A percentile compares a stretch with the other conserved stretches of the same genome.
Evolutionary conservation across 306 rosid genomes (phyloP).

Genomic region (Mimosa bimucronata): DNA sequence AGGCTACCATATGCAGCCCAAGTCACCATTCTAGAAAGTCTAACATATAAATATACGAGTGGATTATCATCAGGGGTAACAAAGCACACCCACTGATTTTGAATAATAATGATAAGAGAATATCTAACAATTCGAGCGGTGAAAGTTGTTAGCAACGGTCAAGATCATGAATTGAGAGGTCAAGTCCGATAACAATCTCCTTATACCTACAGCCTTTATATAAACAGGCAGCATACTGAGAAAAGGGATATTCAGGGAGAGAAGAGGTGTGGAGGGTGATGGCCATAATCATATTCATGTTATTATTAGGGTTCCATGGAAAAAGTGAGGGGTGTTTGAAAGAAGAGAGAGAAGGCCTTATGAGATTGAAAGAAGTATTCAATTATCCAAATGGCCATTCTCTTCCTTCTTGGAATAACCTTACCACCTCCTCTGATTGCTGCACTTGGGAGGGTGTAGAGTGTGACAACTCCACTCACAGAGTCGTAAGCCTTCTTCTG

Average conservation of each 20-base stretch:
- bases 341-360: constrained; percentile 1
- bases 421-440: not conserved
- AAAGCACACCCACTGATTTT: no score
- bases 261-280: not conserved
- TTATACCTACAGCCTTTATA: not conserved
- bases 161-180: no score
- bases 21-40: no score
- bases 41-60: no score
- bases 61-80: no score
- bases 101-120: no score
- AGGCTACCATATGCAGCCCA: no score
- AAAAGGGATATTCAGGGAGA: not conserved
- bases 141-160: no score
- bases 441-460: constrained; percentile 7
- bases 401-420: constrained; percentile 21
- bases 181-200: not conserved
- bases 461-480: constrained; percentile 3
- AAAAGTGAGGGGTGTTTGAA: not conserved
- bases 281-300: not conserved
- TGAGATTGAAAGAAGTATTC: constrained; percentile 20
- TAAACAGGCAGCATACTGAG: not conserved
- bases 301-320: not conserved
- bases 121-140: no score
- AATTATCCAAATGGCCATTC: constrained; percentile 13
- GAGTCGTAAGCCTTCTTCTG: not conserved